Evolutionary conservation across 2,329 filamentous ascomycete genomes (phyloP), one percentile per base, ranked within the genome.

Genomic region (Beauveria brongniartii): DNA sequence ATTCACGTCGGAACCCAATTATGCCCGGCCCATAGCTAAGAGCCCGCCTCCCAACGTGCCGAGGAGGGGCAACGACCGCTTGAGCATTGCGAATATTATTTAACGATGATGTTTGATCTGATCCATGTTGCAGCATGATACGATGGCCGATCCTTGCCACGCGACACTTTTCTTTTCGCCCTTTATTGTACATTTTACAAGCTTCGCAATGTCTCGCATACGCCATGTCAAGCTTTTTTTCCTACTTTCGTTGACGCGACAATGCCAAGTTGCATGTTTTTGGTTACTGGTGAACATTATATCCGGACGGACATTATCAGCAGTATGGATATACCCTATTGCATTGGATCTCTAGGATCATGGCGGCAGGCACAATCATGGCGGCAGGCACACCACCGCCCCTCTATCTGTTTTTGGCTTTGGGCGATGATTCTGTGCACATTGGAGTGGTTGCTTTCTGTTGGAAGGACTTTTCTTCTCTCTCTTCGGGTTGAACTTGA

Each of bases 41-140:
- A 73, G 68, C 54, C 70, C 74, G 12, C 64, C 66, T 4, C 64
- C 64, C 14, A 68, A 67, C 20, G 67, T 61, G 7, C 56, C 61
- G 9, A 68, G 65, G 48, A 65, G 68, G 44, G 65, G 67, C 34
- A 69, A 71, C 37, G 71, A 74, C 56, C 69, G 73, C n/a, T 63
- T 77, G 56, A 77, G 75, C 64, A 77, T 77, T 64, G 75, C 75
- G 12, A 77, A 78, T 53, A 78, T 78, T n/a, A 78, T 78, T 34
- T 78, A 65, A 68, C 26, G 41, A n/a, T 16, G 18, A 12, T 24
- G n/a, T 20, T 37, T n/a, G 24, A 26, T 43, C 4, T 14, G 22
- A 8, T 5, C 34, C 16, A 26, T 26, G 52, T 24, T 4, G 10
- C 7, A 12, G 22, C 14, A 4, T 7, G 10, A 14, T 24, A 28